Percentiles rank a stretch among this genome's conserved stretches.
Evolutionary conservation across 2,329 filamentous ascomycete species (phyloP).

Genomic region (Aspergillus ustus): DNA sequence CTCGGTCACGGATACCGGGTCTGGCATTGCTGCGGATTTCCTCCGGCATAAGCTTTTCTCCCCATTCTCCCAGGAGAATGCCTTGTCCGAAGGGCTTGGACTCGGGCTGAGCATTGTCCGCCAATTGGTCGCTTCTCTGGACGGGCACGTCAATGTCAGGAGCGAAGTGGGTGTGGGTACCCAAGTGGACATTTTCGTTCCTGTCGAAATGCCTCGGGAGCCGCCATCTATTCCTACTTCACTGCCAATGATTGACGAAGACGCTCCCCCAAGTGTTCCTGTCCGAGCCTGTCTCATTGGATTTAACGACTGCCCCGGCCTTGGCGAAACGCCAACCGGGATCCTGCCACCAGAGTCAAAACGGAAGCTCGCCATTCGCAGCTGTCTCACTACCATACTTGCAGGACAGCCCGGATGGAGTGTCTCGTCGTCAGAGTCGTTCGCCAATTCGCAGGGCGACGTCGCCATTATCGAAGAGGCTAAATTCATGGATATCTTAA

Average conservation of each 20-base stretch:
- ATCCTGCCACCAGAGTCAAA: conserved; percentile 32
- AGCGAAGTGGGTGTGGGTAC: conserved; percentile 36
- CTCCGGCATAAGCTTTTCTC: conserved; percentile 62
- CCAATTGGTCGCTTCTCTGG: conserved; percentile 59
- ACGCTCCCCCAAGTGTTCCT: neutral
- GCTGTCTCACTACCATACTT: conserved; percentile 27
- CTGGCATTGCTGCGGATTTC: conserved; percentile 65
- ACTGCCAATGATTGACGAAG: neutral
- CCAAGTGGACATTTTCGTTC: conserved; percentile 32
- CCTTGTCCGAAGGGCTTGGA: conserved; percentile 61
- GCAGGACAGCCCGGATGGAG: conserved; percentile 25
- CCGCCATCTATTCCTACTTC: neutral
- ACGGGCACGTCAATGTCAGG: conserved; percentile 59
- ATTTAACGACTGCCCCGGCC: conserved; percentile 31
- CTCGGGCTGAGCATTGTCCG: conserved; percentile 67
- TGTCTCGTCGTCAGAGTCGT: conserved; percentile 26
- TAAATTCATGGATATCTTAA: conserved; percentile 16
- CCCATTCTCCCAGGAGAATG: conserved; percentile 66
- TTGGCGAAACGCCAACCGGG: conserved; percentile 33
- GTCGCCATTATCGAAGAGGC: conserved; percentile 32
- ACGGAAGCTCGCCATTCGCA: conserved; percentile 32
- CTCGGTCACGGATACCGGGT: conserved; percentile 64
- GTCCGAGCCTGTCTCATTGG: conserved; percentile 27
- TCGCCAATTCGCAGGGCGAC: conserved; percentile 26
- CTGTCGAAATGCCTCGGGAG: conserved; percentile 17